Base-by-base conservation (phyloP, 768 basidiomycete genomes). In the Leucocoprinus birnbaumii region DNA sequence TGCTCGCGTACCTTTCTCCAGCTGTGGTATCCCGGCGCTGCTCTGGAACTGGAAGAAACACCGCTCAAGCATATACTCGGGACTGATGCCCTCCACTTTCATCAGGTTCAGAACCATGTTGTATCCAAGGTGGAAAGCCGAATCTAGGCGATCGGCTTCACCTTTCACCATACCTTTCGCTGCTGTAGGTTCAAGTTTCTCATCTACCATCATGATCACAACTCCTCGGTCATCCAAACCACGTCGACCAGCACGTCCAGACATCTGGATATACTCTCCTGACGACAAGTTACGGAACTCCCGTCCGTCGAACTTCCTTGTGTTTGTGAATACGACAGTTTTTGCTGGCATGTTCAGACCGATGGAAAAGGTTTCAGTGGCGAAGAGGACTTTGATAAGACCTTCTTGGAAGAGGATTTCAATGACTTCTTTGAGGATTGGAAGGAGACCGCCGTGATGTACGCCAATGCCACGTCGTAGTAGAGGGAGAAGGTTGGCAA, bases 1-100 rank as follows among this genome's bases (percentile, higher is more conserved):
- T 16, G 3, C 50, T 48, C 46, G 73, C 85, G 50, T 63, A 95
- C 96, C 90, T 55, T 87, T 81, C 66, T 94, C 88, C 7, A 96
- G 72, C 48, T 76, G 70, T 1, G 97, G 97, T 47, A 98, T 89
- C n/a, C 87, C 89, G 22, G 89, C 84, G 58, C 81, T 94, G 68
- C 91, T 98, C 72, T 99, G 97, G 73, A 98, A 98, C 70, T 99
- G 97, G 80, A 91, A 91, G 79, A 99, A 99, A 73, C 94, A 98
- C 44, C 91, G 78, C 70, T 97, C 92, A 10, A 99, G 79, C 96
- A 99, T 98, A 68, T 81, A 98, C 72, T 99, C 97, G 5, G 97
- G 97, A 63, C 92, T 98, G 62, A 99, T 87, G 4, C 95, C 96
- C 70, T 99, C 97, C 16, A 99, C 97, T 66, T 98, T 89, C 85